Evolutionary conservation across 805 yeast genomes (phyloP), one percentile per base, ranked within the genome.

Genomic region (Helenozyma baotianmanensis): DNA sequence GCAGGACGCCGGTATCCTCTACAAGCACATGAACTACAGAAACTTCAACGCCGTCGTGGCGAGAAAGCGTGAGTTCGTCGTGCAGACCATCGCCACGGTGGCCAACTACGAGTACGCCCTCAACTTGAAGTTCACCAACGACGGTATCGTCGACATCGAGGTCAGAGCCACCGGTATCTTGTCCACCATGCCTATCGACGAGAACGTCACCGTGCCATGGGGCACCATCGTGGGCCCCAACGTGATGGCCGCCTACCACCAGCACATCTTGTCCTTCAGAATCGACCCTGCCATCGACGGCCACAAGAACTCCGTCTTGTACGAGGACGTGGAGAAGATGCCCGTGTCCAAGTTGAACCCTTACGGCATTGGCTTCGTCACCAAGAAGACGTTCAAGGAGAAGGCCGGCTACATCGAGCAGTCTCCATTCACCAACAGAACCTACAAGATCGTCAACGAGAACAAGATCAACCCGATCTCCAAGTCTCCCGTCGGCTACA

Each of bases 161-260:
- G 80, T 81, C 39, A 74, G 90, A 64, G 92, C 92, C 40, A 83
- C 94, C 37, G 94, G 94, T 70, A 83, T 83, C 51, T 69, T 83
- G 46, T 82, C 90, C 22, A 83, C 94, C 38, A 82, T 80, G 82
- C 87, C 88, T 48, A 77, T 82, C 45, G 89, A 83, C 43, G 78
- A 74, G 45, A 78, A 72, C 51, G 72, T 70, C 40, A 70, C 63
- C 34, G 83, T 80, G 40, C 82, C 82, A 43, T 74, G 76, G 74
- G 89, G 88, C 50, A 83, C 88, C 23, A 70, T 72, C 43, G 81
- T 83, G 38, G 87, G 85, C 28, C 89, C 88, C 43, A 79, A 81
- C 51, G 88, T 80, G 36, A 73, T 81, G 74, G 94, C 94, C 32
- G 80, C 90, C 19, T 80, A 78, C 68, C 94, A 83, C 58, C 94